These are phyloP conservation scores for Piromyces finnis DNA, from an alignment of 192 early-diverging fungal genomes.

Conservation along the genomic window DNA sequence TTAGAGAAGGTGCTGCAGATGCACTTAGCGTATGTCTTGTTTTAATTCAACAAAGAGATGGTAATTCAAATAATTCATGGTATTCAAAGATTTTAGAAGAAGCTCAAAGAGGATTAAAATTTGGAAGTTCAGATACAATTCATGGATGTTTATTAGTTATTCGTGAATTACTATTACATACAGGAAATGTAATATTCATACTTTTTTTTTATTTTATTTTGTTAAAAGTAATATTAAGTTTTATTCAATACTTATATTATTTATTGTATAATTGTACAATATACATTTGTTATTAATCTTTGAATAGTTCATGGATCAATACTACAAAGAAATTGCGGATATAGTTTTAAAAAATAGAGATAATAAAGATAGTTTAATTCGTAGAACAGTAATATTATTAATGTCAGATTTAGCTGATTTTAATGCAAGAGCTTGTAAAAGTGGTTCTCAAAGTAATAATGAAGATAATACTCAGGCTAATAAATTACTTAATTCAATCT, in stretches of 20 bases:
- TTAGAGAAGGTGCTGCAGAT: constrained; percentile 67
- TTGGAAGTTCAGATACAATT: constrained; percentile 54
- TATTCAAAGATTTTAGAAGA: constrained; percentile 72
- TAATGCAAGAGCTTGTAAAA: constrained; percentile 32
- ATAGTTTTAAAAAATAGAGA: constrained; percentile 59
- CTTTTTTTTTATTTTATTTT: no score
- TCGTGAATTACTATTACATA: constrained; percentile 59
- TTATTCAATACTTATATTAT: no score
- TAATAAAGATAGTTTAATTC: constrained; percentile 57
- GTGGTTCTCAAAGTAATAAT: no score
- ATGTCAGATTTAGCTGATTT: constrained; percentile 70
- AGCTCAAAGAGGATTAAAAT: constrained; percentile 46
- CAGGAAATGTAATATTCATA: constrained; percentile 41
- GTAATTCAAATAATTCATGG: constrained; percentile 33
- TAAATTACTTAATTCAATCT: no score
- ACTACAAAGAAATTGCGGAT: constrained; percentile 57
- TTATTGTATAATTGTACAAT: no score
- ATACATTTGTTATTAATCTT: no score
- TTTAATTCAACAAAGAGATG: constrained; percentile 64
- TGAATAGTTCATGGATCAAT: constrained; percentile 61
- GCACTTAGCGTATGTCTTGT: constrained; percentile 57
- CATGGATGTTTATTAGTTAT: constrained; percentile 72
- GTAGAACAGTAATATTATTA: constrained; percentile 61
- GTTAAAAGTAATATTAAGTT: background rate
- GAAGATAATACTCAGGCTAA: no score